These are phyloP conservation scores for Schoenoplectus triqueter DNA, from an alignment of 202 grass and related monocot species.

Conservation along the genomic window DNA sequence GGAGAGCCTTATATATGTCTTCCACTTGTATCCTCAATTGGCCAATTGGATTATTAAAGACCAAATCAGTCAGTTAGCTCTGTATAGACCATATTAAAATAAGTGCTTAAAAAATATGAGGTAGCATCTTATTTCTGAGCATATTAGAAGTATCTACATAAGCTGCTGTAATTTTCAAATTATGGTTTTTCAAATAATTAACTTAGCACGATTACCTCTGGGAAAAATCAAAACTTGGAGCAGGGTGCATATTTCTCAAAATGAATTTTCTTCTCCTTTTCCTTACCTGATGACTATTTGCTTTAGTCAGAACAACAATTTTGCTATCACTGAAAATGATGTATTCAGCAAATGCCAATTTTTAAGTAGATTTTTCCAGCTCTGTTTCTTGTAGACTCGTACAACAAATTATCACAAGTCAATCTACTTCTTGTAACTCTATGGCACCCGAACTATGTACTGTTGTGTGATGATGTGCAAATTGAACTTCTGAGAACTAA, in stretches of 20 bases:
- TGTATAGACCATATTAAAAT: neutral
- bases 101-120: neutral
- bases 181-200: neutral
- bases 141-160: neutral
- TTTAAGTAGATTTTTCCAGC: slow-evolving; percentile 23
- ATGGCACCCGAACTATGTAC: neutral
- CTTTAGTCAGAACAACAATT: slow-evolving; percentile 45
- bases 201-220: neutral
- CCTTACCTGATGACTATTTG: slow-evolving; percentile 17
- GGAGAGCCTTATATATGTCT: slow-evolving; percentile 1
- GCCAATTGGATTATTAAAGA: slow-evolving; percentile 26
- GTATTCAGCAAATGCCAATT: neutral
- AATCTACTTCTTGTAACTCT: too few species aligned
- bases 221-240: neutral
- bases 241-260: slow-evolving; percentile 3
- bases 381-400: slow-evolving; percentile 18
- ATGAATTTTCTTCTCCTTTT: neutral
- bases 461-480: neutral
- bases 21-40: slow-evolving; percentile 34
- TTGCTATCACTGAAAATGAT: slow-evolving; percentile 33
- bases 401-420: slow-evolving; percentile 11
- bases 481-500: slow-evolving; percentile 28
- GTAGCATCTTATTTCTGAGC: neutral
- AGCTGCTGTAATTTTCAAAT: neutral
- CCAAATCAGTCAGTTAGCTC: neutral